Evolutionary conservation across 441 rosid genomes (phyloP), one percentile per base, ranked within the genome.

Genomic region (Erodium trifolium): DNA sequence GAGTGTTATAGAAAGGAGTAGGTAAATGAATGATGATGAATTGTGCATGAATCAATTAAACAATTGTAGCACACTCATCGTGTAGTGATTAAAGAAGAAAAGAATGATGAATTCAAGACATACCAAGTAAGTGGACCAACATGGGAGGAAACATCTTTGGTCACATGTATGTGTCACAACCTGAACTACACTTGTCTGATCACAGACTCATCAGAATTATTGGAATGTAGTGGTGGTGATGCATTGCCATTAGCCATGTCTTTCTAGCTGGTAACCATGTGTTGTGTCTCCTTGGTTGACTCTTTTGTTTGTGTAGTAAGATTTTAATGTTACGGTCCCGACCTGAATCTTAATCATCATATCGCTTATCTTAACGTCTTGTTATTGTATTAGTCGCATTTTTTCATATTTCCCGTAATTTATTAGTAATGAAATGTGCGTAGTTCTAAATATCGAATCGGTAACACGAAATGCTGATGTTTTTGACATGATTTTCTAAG

Each of bases 241-340:
- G 34, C 34, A 31, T 31, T 41, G 45, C 9, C 45, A 41, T 41
- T 6, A 53, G 9, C 60, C 60, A 53, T 53, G 60, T 14, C 8
- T 53, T 53, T 17, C 60, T 53, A 53, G 60, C 60, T 53, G 60
- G 60, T 53, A 14, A 16, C 60, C 60, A 53, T 53, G 60, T 53
- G 60, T 1, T 53, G 60, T 53, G 60, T 53, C 60, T 53, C 34
- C 5, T 53, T 53, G 2, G 14, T 53, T 17, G 6, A 53, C 8
- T 5, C 5, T 51, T 51, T 39, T 0, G 34, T 51, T 39, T 3
- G 34, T 2, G 3, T 3, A 2, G 34, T 31, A 2, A 31, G 34
- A 31, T 31, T 31, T 31, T 31, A 31, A 31, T 31, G 34, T 31
- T 31, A 31, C 4, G 34, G 34, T 31, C 34, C 31, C 34, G 34